A percentile compares a stretch with the other conserved stretches of the same genome.
phyloP scores from a whole-genome alignment of 495 filamentous ascomycete species.

The Filosporella fistucella region DNA sequence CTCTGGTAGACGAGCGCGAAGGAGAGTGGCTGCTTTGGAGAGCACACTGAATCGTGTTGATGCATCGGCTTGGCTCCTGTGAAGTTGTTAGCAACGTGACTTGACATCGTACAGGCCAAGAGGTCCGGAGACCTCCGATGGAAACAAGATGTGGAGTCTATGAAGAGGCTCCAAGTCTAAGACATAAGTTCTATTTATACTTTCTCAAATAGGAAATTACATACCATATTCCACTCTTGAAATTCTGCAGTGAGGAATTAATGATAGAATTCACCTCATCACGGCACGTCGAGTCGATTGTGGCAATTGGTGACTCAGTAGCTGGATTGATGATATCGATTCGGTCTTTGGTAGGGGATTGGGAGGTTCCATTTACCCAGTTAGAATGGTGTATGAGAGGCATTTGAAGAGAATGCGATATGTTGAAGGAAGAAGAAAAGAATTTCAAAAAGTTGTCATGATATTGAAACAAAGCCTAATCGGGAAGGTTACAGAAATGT shows the following conservation, averaged over 20 bases:
- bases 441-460: too few relatives aligned
- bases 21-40: slow-evolving; percentile 47
- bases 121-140: too few relatives aligned
- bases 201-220: too few relatives aligned
- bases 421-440: too few relatives aligned
- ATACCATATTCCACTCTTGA: slow-evolving; percentile 55
- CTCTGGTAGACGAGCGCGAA: slow-evolving; percentile 40
- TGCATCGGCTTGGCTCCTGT: slow-evolving; percentile 44
- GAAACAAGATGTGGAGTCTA: too few relatives aligned
- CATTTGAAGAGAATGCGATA: too few relatives aligned
- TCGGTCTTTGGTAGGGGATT: slow-evolving; percentile 1
- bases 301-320: slow-evolving; percentile 9
- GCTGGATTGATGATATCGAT: slow-evolving; percentile 17
- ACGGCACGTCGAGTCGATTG: slow-evolving; percentile 12
- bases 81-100: too few relatives aligned
- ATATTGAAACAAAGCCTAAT: too few relatives aligned
- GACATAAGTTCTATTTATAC: too few relatives aligned
- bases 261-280: slow-evolving; percentile 8
- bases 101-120: too few relatives aligned
- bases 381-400: slow-evolving; percentile 14
- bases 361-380: slow-evolving; percentile 14
- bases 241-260: slow-evolving; percentile 22
- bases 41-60: slow-evolving; percentile 51
- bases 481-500: too few relatives aligned
- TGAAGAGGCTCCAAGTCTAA: too few relatives aligned